Conservation (phyloP, 352 stramenopile species). For the Saprolegnia parasitica region DNA sequence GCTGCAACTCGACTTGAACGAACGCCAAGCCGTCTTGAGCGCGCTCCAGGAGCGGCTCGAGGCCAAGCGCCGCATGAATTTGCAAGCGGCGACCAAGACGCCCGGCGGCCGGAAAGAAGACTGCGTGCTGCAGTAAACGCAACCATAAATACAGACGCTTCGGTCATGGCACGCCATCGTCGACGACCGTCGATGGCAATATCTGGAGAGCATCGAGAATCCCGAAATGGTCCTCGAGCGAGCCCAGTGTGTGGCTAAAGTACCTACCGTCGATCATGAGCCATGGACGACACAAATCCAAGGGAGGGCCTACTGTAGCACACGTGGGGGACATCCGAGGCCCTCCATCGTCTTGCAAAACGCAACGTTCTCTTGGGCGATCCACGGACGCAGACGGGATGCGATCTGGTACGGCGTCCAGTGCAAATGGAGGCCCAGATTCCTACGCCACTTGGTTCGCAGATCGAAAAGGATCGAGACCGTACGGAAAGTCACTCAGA, state of each 20-base stretch:
- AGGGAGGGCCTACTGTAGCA: neutral
- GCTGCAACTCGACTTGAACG: conserved; percentile 47
- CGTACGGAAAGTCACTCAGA: conserved; percentile 41
- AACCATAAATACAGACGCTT: conserved; percentile 12
- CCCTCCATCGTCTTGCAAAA: conserved; percentile 42
- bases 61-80: conserved; percentile 39
- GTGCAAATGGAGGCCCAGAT: conserved; percentile 50
- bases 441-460: too few species aligned
- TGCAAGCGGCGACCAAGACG: conserved; percentile 37
- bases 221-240: conserved; percentile 10
- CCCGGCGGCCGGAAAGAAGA: conserved; percentile 44
- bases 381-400: conserved; percentile 43
- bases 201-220: neutral
- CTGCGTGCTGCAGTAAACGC: conserved; percentile 46
- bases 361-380: conserved; percentile 45
- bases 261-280: conserved; percentile 2
- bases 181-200: too few species aligned
- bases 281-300: too few species aligned
- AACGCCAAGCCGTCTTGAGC: conserved; percentile 44
- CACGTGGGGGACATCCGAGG: neutral
- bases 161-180: too few species aligned
- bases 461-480: too few species aligned
- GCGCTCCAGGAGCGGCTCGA: conserved; percentile 54
- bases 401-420: conserved; percentile 62
- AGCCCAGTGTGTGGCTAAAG: conserved; percentile 11